Base-by-base conservation (phyloP, 805 yeast species). In the Kodamaea restingae region DNA sequence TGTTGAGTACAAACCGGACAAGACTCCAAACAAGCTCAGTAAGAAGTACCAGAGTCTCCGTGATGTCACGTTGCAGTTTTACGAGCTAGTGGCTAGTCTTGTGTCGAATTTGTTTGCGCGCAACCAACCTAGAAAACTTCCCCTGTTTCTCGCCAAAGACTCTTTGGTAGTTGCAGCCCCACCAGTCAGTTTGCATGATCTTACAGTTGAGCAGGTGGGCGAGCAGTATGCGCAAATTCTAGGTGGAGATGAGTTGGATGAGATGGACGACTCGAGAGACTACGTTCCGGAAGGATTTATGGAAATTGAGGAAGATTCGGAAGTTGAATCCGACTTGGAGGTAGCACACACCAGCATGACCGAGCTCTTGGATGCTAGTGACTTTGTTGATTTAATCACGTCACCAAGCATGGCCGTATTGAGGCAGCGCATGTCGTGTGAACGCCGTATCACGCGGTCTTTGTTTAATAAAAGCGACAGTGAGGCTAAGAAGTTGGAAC, bases 301-400 rank as follows among this genome's bases (percentile, higher is more conserved):
- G 12, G 76, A 70, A 18, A 46, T 55, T 15, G 76, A 71, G 40
- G 56, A 52, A 29, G 62, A 65, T n/a, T 36, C 38, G 6, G 49
- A 46, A 17, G 24, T 22, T 3, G 49, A 40, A 3, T 15, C 35
- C 3, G 44, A 43, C 4, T n/a, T 15, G 9, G 38, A 26, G n/a
- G 25, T 28, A 5, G 32, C 27, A 4, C 32, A 35, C n/a, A 11
- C 14, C 18, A 22, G 10, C 21, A 37, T 37, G 34, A 35, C 36
- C 17, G 67, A 63, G 27, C 47, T 62, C 10, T 31, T 61, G 4
- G 41, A 58, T 2, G 54, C 54, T 1, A 51, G 48, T n/a, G 61
- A 48, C 8, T 50, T 62, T 21, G 41, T 37, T n/a, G 65, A 57
- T 33, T 39, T 63, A 15, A 31, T 62, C 22, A 30, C 38, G 4